Evolutionary conservation across 225 moss, liverwort and hornwort genomes (phyloP).

Genomic region (Lunularia cruciata): DNA sequence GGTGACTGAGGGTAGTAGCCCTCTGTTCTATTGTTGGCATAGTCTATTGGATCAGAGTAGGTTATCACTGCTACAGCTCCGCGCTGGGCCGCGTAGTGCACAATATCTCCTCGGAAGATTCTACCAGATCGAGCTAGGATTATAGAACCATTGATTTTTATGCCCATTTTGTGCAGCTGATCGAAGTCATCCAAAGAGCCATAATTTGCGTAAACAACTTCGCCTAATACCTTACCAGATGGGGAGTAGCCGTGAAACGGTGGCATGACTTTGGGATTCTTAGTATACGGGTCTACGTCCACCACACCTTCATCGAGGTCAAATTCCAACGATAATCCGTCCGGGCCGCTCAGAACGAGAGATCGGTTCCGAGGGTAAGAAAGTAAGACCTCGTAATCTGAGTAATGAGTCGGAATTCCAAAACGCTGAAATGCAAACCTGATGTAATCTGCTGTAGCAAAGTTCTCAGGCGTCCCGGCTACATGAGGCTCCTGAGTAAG

Average conservation of each 20-base stretch:
- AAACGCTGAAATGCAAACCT: conserved; percentile 53
- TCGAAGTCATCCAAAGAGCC: conserved; percentile 67
- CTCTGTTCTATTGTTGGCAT: conserved; percentile 55
- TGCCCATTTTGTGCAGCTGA: conserved; percentile 42
- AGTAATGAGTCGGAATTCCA: conserved; percentile 69
- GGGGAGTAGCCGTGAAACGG: conserved; percentile 77
- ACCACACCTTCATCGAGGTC: conserved; percentile 53
- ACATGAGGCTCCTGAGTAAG: conserved; percentile 77
- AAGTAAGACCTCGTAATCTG: conserved; percentile 74
- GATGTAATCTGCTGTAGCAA: conserved; percentile 66
- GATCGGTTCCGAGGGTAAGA: conserved; percentile 67
- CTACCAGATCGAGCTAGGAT: conserved; percentile 63
- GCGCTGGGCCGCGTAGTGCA: conserved; percentile 57
- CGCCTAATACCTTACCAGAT: conserved; percentile 64
- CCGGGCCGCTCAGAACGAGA: conserved; percentile 47
- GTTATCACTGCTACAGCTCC: conserved; percentile 74
- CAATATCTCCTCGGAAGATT: conserved; percentile 78
- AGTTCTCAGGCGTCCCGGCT: conserved; percentile 76
- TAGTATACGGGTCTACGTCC: conserved; percentile 61
- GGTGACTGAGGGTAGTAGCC: conserved; percentile 78
- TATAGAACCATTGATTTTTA: conserved; percentile 55
- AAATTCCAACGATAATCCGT: conserved; percentile 30
- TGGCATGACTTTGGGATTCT: conserved; percentile 60
- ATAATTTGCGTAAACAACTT: conserved; percentile 83
- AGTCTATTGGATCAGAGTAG: conserved; percentile 76